phyloP scores from a whole-genome alignment of 2,329 filamentous ascomycete genomes.

The Lasiodiplodia sp. region DNA sequence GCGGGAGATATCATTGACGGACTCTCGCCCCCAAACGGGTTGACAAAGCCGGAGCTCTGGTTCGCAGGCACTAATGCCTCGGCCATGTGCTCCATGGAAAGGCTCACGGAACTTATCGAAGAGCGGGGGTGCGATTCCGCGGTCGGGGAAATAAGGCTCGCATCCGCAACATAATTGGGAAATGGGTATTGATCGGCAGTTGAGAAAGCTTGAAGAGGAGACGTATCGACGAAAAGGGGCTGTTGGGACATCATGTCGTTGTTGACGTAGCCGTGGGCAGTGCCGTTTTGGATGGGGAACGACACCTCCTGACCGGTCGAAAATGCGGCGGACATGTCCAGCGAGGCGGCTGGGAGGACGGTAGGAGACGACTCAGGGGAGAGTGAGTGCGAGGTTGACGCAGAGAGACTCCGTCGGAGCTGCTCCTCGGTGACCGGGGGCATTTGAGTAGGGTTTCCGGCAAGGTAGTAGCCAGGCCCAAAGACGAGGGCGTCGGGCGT shows the following conservation, averaged over 20 bases:
- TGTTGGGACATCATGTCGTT: slow-evolving; percentile 13
- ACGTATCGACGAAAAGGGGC: slow-evolving; percentile 27
- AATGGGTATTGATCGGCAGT: slow-evolving; percentile 17
- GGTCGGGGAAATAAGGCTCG: slow-evolving; percentile 12
- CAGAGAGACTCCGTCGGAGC: slow-evolving; percentile 26
- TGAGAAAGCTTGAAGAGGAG: slow-evolving; percentile 13
- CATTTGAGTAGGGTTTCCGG: slow-evolving; percentile 1
- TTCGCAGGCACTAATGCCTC: slow-evolving; percentile 6
- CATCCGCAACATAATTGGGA: slow-evolving; percentile 9
- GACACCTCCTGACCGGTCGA: slow-evolving; percentile 17
- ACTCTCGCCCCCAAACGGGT: slow-evolving; percentile 21
- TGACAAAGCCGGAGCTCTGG: slow-evolving; percentile 16
- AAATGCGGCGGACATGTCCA: slow-evolving; percentile 19
- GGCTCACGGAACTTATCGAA: slow-evolving; percentile 11
- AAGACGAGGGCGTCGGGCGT: slow-evolving; percentile 24
- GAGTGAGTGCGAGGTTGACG: slow-evolving; percentile 23
- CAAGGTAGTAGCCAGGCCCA: slow-evolving; percentile 19
- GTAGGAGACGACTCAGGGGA: slow-evolving; percentile 24
- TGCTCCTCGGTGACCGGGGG: slow-evolving; percentile 23
- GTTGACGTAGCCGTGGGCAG: slow-evolving; percentile 3
- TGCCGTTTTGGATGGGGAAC: slow-evolving; percentile 13
- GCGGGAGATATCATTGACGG: slow-evolving; percentile 10
- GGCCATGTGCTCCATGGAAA: slow-evolving; percentile 18
- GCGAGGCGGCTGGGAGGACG: slow-evolving; percentile 4
- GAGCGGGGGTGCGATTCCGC: slow-evolving; percentile 11